These are phyloP conservation scores for Streptanthus diversifolius DNA, from an alignment of 345 rosid genomes.

Conservation along the genomic window DNA sequence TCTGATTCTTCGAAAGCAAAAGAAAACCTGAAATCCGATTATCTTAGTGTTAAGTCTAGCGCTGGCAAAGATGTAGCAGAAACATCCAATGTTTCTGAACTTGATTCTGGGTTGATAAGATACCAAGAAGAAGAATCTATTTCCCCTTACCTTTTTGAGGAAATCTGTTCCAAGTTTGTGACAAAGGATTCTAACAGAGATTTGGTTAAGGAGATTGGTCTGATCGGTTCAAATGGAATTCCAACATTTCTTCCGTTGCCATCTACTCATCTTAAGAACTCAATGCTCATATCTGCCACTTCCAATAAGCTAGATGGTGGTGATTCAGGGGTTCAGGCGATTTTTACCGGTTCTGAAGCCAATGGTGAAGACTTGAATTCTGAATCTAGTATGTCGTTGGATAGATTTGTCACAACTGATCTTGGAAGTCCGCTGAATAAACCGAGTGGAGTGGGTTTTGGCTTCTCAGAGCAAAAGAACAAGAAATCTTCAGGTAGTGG, in stretches of 20 bases:
- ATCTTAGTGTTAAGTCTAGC: conserved; percentile 30
- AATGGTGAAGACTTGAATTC: conserved; percentile 30
- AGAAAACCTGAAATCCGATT: conserved; percentile 38
- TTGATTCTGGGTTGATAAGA: conserved; percentile 53
- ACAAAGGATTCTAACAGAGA: conserved; percentile 81
- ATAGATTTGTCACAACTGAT: conserved; percentile 35
- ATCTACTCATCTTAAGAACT: conserved; percentile 51
- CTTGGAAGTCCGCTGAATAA: conserved; percentile 21
- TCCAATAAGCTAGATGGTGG: conserved; percentile 30
- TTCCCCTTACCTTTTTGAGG: conserved; percentile 65
- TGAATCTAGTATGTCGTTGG: conserved; percentile 29
- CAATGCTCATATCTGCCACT: conserved; percentile 40
- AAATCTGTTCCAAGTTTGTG: conserved; percentile 69
- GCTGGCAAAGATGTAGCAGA: conserved; percentile 35
- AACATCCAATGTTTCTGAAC: conserved; percentile 40
- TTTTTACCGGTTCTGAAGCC: conserved; percentile 29
- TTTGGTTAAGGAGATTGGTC: conserved; percentile 78
- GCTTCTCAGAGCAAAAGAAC: conserved; percentile 44
- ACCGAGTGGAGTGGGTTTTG: conserved; percentile 32
- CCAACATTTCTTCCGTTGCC: conserved; percentile 55
- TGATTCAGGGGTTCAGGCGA: conserved; percentile 35
- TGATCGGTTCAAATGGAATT: conserved; percentile 72
- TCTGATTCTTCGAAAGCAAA: conserved; percentile 44
- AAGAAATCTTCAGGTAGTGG: conserved; percentile 37
- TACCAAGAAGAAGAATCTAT: conserved; percentile 48